Percentiles rank a stretch among this genome's conserved stretches.
These are phyloP conservation scores for Suillus subalutaceus DNA, from an alignment of 768 basidiomycete genomes.

Conservation along the genomic window DNA sequence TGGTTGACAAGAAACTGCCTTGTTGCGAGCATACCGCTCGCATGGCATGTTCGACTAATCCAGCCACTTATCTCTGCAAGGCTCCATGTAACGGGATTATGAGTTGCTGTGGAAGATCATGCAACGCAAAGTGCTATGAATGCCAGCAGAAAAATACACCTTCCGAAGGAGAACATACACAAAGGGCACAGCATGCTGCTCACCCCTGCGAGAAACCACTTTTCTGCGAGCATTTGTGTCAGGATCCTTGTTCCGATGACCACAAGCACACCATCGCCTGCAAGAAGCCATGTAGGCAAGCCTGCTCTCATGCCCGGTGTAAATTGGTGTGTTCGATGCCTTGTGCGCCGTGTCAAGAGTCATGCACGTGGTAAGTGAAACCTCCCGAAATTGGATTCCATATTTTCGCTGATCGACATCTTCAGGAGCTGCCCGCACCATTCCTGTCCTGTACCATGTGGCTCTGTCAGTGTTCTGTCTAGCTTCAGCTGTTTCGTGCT, in stretches of 20 bases:
- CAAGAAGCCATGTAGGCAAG: slow-evolving; percentile 50
- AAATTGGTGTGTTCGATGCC: slow-evolving; percentile 48
- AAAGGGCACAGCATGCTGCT: slow-evolving; percentile 38
- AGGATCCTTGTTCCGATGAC: slow-evolving; percentile 46
- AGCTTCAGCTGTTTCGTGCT: not conserved
- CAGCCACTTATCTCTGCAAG: slow-evolving; percentile 41
- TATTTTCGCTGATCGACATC: not conserved
- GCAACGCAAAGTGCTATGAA: slow-evolving; percentile 48
- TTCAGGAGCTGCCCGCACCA: slow-evolving; percentile 56
- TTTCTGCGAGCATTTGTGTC: slow-evolving; percentile 61
- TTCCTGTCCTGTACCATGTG: slow-evolving; percentile 64
- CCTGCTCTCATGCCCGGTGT: slow-evolving; percentile 57
- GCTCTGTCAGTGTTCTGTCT: slow-evolving; percentile 51
- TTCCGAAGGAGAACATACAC: not conserved
- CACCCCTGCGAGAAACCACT: slow-evolving; percentile 56
- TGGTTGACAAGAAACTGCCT: slow-evolving; percentile 46
- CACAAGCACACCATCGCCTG: slow-evolving; percentile 55
- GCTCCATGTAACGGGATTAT: slow-evolving; percentile 46
- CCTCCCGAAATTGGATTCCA: not conserved
- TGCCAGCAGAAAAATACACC: slow-evolving; percentile 42
- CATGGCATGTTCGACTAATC: slow-evolving; percentile 52
- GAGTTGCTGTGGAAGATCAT: slow-evolving; percentile 56
- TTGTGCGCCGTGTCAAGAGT: slow-evolving; percentile 65
- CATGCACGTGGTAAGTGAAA: slow-evolving; percentile 53
- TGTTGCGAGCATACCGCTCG: slow-evolving; percentile 55